These are phyloP conservation scores for Juglanconis oblonga DNA, from an alignment of 2,329 filamentous ascomycete genomes.

Conservation along the genomic window DNA sequence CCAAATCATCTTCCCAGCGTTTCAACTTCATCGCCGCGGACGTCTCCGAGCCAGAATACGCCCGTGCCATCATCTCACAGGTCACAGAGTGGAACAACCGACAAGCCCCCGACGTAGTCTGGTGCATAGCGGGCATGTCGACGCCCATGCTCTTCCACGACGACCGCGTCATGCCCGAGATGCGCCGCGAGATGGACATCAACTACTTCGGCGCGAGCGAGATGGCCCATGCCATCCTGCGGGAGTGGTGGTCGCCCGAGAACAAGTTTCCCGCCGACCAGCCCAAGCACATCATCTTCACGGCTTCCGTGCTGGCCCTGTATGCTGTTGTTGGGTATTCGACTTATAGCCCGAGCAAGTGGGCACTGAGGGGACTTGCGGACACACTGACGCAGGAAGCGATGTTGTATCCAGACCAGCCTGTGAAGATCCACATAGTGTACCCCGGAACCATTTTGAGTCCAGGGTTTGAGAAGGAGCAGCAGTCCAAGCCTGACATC, in stretches of 20 bases:
- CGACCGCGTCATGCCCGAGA: conserved; percentile 63
- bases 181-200: conserved; percentile 82
- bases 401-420: conserved; percentile 71
- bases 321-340: conserved; percentile 78
- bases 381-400: conserved; percentile 84
- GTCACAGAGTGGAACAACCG: conserved; percentile 76
- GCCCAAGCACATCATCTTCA: conserved; percentile 82
- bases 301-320: conserved; percentile 72
- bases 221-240: conserved; percentile 76
- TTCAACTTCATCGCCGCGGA: conserved; percentile 86
- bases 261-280: conserved; percentile 37
- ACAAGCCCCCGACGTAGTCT: conserved; percentile 76
- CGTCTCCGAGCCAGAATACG: conserved; percentile 68
- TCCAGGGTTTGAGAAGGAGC: conserved; percentile 73
- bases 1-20: conserved; percentile 65
- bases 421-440: conserved; percentile 75
- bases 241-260: conserved; percentile 66
- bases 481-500: conserved; percentile 74
- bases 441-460: conserved; percentile 80
- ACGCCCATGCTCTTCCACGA: conserved; percentile 77
- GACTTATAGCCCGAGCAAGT: conserved; percentile 81
- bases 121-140: conserved; percentile 80
- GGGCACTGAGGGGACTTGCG: conserved; percentile 76
- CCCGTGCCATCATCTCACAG: conserved; percentile 66
- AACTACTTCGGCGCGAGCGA: conserved; percentile 88